Evolutionary conservation across 192 early-diverging fungal species (phyloP).

Genomic region (Gonapodya prolifera): DNA sequence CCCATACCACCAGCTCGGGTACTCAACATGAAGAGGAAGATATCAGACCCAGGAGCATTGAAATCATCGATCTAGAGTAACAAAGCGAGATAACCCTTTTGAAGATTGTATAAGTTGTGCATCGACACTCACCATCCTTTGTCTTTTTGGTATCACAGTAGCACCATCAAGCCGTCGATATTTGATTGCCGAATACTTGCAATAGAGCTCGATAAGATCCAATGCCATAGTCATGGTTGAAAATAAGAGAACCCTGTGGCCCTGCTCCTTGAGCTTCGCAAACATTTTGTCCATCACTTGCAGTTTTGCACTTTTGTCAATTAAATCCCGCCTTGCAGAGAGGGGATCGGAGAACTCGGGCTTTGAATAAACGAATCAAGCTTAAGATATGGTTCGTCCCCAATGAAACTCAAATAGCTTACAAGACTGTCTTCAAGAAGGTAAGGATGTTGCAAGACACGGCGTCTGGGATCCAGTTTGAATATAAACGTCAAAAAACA

Average conservation of each 20-base stretch:
- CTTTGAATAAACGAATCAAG: too few species aligned
- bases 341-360: not conserved
- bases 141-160: too few species aligned
- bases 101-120: conserved; percentile 7
- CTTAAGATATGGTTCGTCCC: too few species aligned
- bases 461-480: too few species aligned
- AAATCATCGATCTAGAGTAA: conserved; percentile 50
- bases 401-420: too few species aligned
- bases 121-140: too few species aligned
- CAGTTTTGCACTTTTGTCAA: conserved; percentile 54
- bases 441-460: not conserved
- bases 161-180: conserved; percentile 35
- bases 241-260: conserved; percentile 65
- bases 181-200: conserved; percentile 31
- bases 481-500: too few species aligned
- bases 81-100: conserved; percentile 51
- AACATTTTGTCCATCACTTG: conserved; percentile 52
- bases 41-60: conserved; percentile 43
- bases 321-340: conserved; percentile 33
- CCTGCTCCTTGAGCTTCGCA: conserved; percentile 36
- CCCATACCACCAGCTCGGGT: conserved; percentile 68
- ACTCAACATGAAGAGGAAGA: conserved; percentile 53
- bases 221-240: conserved; percentile 74
- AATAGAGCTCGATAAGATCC: conserved; percentile 65
- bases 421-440: not conserved